Conservation (phyloP, 1,284 basidiomycete species). For the Ustilago hordei region DNA sequence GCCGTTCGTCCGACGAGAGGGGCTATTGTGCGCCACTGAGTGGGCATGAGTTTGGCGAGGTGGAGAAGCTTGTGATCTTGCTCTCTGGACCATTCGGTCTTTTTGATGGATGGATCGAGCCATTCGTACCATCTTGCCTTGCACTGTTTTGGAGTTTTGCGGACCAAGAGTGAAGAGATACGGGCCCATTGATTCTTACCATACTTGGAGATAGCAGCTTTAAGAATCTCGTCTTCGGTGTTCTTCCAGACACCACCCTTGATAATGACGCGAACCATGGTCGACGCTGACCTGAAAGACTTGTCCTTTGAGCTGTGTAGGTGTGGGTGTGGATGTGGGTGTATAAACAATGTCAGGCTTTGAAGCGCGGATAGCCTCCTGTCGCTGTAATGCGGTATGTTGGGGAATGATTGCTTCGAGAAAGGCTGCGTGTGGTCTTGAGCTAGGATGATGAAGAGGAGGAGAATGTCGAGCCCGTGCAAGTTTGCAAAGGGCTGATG, state of each 20-base stretch:
- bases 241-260: slow-evolving; percentile 70
- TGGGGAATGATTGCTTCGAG: neutral
- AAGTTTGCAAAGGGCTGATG: neutral
- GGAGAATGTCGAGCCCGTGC: neutral
- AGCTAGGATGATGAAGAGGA: neutral
- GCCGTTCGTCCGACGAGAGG: slow-evolving; percentile 99
- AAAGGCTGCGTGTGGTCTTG: neutral
- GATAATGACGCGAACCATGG: slow-evolving; percentile 68
- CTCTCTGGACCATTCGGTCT: slow-evolving; percentile 85
- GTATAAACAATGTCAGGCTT: neutral
- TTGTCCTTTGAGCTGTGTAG: neutral
- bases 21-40: slow-evolving; percentile 99
- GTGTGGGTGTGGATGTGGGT: too few relatives aligned
- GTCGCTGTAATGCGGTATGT: neutral
- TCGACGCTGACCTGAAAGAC: neutral
- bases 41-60: slow-evolving; percentile 98
- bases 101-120: slow-evolving; percentile 99
- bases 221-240: slow-evolving; percentile 69
- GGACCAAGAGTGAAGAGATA: slow-evolving; percentile 95
- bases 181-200: slow-evolving; percentile 80
- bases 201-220: slow-evolving; percentile 69
- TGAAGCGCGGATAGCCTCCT: neutral
- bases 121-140: slow-evolving; percentile 99
- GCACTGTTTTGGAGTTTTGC: slow-evolving; percentile 99
- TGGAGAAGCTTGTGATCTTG: slow-evolving; percentile 99